Conservation (phyloP, 2,329 filamentous ascomycete genomes). For the Paracamarosporium sp. region DNA sequence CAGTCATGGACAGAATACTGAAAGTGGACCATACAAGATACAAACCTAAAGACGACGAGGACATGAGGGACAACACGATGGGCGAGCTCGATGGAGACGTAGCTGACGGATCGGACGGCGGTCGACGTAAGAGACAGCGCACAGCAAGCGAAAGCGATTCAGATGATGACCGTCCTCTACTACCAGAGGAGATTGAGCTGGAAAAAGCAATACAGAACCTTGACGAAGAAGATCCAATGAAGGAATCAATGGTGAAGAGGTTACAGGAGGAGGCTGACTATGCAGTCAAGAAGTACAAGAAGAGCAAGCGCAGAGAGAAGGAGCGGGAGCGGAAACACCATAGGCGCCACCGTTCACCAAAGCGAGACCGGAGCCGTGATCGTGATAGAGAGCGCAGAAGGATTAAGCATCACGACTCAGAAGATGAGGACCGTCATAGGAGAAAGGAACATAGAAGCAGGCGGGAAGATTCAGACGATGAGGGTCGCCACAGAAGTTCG, state of each 20-base stretch:
- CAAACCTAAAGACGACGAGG: constrained; percentile 80
- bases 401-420: constrained; percentile 22
- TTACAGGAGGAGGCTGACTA: constrained; percentile 87
- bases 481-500: constrained; percentile 13
- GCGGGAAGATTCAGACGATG: constrained; percentile 19
- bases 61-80: constrained; percentile 68
- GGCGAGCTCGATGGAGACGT: constrained; percentile 51
- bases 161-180: constrained; percentile 64
- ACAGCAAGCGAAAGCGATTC: constrained; percentile 50
- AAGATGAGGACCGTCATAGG: constrained; percentile 14
- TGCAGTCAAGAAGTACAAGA: constrained; percentile 66
- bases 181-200: constrained; percentile 84
- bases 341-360: constrained; percentile 31
- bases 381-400: constrained; percentile 20
- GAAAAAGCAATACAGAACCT: constrained; percentile 76
- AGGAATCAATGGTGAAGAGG: constrained; percentile 84
- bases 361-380: constrained; percentile 25
- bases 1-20: constrained; percentile 78
- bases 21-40: constrained; percentile 94
- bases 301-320: constrained; percentile 53
- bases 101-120: constrained; percentile 51
- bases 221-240: constrained; percentile 98
- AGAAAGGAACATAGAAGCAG: constrained; percentile 10
- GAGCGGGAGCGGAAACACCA: constrained; percentile 53
- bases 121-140: constrained; percentile 55